These are phyloP conservation scores for Lactarius vividus DNA, from an alignment of 768 basidiomycete species.

Conservation along the genomic window DNA sequence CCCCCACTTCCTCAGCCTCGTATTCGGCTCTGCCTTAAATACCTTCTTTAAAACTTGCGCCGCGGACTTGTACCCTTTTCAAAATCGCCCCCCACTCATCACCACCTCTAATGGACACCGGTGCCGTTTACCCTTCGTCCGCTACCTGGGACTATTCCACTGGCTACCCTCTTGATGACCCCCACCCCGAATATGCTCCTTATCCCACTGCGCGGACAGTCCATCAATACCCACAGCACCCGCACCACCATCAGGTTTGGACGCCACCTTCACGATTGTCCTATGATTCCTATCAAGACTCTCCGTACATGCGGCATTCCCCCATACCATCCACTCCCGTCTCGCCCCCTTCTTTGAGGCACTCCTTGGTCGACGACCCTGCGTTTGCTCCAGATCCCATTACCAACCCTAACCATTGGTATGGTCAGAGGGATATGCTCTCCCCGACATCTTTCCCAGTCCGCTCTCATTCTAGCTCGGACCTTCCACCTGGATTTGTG, in stretches of 20 bases:
- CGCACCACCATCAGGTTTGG: slow-evolving; percentile 21
- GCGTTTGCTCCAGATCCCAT: slow-evolving; percentile 38
- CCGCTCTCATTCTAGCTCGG: slow-evolving; percentile 15
- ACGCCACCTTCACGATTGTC: slow-evolving; percentile 12
- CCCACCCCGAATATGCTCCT: slow-evolving; percentile 4
- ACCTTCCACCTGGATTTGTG: slow-evolving; percentile 19
- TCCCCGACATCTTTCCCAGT: background rate
- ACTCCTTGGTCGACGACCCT: slow-evolving; percentile 31
- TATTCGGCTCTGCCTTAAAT: background rate
- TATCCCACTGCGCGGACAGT: slow-evolving; percentile 2
- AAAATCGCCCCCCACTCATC: slow-evolving; percentile 16
- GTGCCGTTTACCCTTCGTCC: slow-evolving; percentile 11
- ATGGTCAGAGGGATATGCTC: background rate
- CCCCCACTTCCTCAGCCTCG: background rate
- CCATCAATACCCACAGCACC: slow-evolving; percentile 9
- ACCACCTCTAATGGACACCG: slow-evolving; percentile 15
- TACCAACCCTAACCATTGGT: slow-evolving; percentile 33
- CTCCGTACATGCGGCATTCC: slow-evolving; percentile 4
- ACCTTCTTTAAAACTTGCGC: slow-evolving; percentile 6
- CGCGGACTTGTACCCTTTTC: slow-evolving; percentile 2
- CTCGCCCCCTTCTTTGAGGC: slow-evolving; percentile 16
- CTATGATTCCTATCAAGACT: slow-evolving; percentile 19
- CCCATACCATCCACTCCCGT: background rate
- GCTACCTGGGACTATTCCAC: slow-evolving; percentile 4
- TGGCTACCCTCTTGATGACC: slow-evolving; percentile 9